A percentile compares a stretch with the other conserved stretches of the same genome.
phyloP scores from a whole-genome alignment of 176 grass and related monocot genomes.

The Lolium multiflorum region DNA sequence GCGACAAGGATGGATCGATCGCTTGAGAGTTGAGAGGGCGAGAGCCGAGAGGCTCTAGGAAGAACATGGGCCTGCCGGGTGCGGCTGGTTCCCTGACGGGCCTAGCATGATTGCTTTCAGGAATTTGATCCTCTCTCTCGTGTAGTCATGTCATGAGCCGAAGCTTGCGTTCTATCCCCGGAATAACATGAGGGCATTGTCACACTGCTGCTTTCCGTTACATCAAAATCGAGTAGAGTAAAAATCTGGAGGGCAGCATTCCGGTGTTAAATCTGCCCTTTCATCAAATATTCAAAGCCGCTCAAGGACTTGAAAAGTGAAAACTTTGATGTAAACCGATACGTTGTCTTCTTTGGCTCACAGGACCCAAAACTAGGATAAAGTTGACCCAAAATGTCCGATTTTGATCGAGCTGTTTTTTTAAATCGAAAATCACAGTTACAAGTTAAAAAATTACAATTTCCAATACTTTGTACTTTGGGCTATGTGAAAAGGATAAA shows the following conservation, averaged over 20 bases:
- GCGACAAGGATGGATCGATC: background rate
- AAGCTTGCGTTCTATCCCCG: background rate
- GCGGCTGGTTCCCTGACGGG: background rate
- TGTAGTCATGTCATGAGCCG: background rate
- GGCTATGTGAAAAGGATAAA: too few species aligned
- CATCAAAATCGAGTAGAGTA: background rate
- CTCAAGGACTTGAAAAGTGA: too few species aligned
- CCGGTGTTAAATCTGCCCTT: background rate
- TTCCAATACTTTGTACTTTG: too few species aligned
- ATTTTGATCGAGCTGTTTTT: too few species aligned
- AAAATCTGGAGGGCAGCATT: background rate
- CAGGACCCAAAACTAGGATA: too few species aligned
- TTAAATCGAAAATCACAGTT: too few species aligned
- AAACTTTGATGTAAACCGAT: background rate
- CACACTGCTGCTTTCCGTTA: background rate
- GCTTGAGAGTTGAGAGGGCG: too few species aligned
- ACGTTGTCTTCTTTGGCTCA: too few species aligned
- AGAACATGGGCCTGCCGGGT: background rate
- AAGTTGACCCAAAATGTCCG: too few species aligned
- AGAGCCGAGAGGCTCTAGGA: too few species aligned
- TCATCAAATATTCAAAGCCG: too few species aligned
- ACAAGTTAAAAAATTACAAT: too few species aligned
- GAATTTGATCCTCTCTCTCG: conserved; percentile 38
- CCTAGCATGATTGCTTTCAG: conserved; percentile 1
- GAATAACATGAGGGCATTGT: background rate